Evolutionary conservation across 164 flowering plant species (phyloP).

Genomic region (Malania oleifera): DNA sequence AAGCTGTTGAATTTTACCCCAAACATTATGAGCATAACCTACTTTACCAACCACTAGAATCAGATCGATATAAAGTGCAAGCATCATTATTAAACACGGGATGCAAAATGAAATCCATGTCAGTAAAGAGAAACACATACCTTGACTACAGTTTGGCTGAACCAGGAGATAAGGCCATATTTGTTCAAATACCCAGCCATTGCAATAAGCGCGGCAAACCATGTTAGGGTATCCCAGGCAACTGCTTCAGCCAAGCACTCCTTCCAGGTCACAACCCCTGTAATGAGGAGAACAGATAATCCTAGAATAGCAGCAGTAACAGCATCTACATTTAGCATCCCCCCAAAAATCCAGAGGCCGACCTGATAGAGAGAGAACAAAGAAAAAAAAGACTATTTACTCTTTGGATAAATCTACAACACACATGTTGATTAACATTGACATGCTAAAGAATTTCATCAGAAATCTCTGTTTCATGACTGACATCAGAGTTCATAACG

Average conservation of each 20-base stretch:
- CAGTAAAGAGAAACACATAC: slow-evolving; percentile 30
- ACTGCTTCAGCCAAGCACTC: slow-evolving; percentile 83
- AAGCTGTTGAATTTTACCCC: no score
- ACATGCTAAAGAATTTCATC: no score
- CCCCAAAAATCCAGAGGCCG: slow-evolving; percentile 93
- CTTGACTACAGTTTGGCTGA: slow-evolving; percentile 88
- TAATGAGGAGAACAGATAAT: slow-evolving; percentile 67
- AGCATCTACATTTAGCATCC: slow-evolving; percentile 70
- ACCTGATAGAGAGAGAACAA: slow-evolving; percentile 39
- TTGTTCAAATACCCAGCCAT: slow-evolving; percentile 97
- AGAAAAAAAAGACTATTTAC: neutral
- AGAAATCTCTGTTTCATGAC: no score
- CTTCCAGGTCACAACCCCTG: slow-evolving; percentile 99
- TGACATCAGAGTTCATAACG: no score
- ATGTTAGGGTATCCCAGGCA: slow-evolving; percentile 95
- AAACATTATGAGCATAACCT: no score
- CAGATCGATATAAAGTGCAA: neutral
- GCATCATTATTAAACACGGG: neutral
- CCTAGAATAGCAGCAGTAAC: slow-evolving; percentile 97
- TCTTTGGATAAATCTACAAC: no score
- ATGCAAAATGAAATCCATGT: neutral
- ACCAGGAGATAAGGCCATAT: slow-evolving; percentile 91
- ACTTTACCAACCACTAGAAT: no score
- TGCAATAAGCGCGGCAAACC: slow-evolving; percentile 98
- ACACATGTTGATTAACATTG: no score